Evolutionary conservation across 2,329 filamentous ascomycete species (phyloP), one percentile per base, ranked within the genome.

Genomic region (Pseudopithomyces maydicus): DNA sequence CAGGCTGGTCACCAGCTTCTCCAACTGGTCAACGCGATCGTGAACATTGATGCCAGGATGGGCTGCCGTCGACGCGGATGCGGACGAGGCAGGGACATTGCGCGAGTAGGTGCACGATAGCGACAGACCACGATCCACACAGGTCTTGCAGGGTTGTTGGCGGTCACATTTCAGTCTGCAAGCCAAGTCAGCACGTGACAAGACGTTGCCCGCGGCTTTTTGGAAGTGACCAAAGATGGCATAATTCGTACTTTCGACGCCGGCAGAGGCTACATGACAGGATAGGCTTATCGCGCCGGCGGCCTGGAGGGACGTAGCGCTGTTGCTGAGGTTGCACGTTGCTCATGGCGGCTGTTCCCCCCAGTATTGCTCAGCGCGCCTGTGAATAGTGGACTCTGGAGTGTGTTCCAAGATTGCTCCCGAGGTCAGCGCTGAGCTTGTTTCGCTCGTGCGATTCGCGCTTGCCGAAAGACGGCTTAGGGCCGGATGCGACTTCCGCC

Each of bases 11-110:
- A 76, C 74, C 3, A 76, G 66, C 52, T 66, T 70, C 53, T 76
- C 74, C 12, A 76, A 63, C 51, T 76, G 74, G 39, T 72, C 64
- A 41, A 76, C 75, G 6, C 74, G 65, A 54, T 74, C 72, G 57
- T 74, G 70, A 14, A 76, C 70, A 61, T 71, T 72, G 55, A 62
- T 59, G 6, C 71, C 56, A 14, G 63, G 57, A 47, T 68, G 69
- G 12, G 66, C 51, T 48, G 71, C 67, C 29, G 54, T 43, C 29
- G 56, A 49, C 20, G 63, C 55, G 55, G 56, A 49, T 26, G 63
- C 55, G 56, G 67, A 11, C n/a, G 59, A 45, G 1, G 52, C 52
- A n/a, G 65, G 59, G 17, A 44, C 38, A 55, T 56, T 63, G 26
- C 67, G 70, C 19, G 67, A 58, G 49, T 73, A 70, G 3, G 69